Base-by-base conservation (phyloP, 768 basidiomycete species). In the Nidularia pulvinata region DNA sequence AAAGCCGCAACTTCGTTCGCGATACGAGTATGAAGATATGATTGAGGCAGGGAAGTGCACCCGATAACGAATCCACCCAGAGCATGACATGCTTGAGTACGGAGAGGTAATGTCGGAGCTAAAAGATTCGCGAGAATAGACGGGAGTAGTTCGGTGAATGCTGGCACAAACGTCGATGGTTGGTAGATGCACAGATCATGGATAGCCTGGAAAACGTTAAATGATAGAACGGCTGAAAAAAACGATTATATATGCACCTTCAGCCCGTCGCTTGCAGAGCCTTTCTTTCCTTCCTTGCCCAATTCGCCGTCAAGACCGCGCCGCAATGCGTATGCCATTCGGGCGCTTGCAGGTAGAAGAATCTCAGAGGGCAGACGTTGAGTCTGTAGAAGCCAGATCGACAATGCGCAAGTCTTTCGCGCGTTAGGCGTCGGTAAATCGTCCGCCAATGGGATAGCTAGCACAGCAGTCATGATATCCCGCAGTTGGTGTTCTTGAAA, bases 251-350 rank as follows among this genome's bases (percentile, higher is more conserved):
- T 51, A 64, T 69, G 59, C 63, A 87, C 91, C 80, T 86, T 90
- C 46, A 92, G 76, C 19, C 88, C 89, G 65, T 94, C 91, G 34
- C 80, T 87, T 1, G 77, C 80, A 4, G 91, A 84, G 0, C 92
- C 92, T 61, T 91, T 93, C 74, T 93, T 93, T 7, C 92, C 92
- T 65, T 94, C 92, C 64, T 90, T 91, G 5, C 92, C 92, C 11
- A 93, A 80, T 57, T 93, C 88, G 6, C 92, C 92, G 51, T 89
- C 88, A 54, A 94, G 80, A 25, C 87, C 92, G 44, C 91, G 84
- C 49, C 83, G 79, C 16, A 93, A 64, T 2, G 89, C 88, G 53
- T 82, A 84, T 1, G 86, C 79, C 34, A 94, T 90, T 25, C 86
- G 79, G 59, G 85, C 81, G 6, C 77, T 80, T 5, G 87, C 82